A percentile compares a stretch with the other conserved stretches of the same genome.
These are phyloP conservation scores for Trifolium subterraneum DNA, from an alignment of 306 rosid genomes.

Conservation along the genomic window DNA sequence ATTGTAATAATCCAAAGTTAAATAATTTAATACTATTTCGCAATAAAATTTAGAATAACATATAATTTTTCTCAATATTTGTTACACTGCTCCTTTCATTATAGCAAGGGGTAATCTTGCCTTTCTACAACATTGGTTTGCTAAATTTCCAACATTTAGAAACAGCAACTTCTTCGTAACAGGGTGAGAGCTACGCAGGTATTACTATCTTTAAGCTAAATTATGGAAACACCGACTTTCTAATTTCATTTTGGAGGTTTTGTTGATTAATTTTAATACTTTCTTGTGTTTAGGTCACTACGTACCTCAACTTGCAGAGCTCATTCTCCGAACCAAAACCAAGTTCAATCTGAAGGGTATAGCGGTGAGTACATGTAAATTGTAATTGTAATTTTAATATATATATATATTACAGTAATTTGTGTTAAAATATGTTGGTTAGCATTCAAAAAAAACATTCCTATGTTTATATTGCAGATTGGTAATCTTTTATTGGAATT, in stretches of 20 bases:
- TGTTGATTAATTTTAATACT: neutral
- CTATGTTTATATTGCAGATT: too few species aligned
- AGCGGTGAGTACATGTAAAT: too few species aligned
- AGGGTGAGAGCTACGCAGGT: conserved; percentile 86
- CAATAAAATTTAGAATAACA: too few species aligned
- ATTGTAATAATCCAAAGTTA: too few species aligned
- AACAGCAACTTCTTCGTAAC: conserved; percentile 61
- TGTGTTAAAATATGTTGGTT: too few species aligned
- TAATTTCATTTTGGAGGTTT: neutral
- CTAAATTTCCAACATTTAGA: conserved; percentile 54
- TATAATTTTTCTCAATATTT: neutral
- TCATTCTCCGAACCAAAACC: conserved; percentile 53
- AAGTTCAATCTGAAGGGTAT: conserved; percentile 67
- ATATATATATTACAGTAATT: too few species aligned
- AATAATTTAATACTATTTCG: too few species aligned
- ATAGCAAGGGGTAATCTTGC: conserved; percentile 69
- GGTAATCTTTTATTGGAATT: too few species aligned
- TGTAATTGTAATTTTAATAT: too few species aligned
- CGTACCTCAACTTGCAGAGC: conserved; percentile 77
- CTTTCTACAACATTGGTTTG: conserved; percentile 63
- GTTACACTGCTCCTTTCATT: neutral
- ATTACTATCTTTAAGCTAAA: neutral
- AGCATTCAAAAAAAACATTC: too few species aligned
- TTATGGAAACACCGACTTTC: neutral
- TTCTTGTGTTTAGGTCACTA: conserved; percentile 62